These are phyloP conservation scores for Pezicula carpinea DNA, from an alignment of 2,329 filamentous ascomycete species.

Conservation along the genomic window DNA sequence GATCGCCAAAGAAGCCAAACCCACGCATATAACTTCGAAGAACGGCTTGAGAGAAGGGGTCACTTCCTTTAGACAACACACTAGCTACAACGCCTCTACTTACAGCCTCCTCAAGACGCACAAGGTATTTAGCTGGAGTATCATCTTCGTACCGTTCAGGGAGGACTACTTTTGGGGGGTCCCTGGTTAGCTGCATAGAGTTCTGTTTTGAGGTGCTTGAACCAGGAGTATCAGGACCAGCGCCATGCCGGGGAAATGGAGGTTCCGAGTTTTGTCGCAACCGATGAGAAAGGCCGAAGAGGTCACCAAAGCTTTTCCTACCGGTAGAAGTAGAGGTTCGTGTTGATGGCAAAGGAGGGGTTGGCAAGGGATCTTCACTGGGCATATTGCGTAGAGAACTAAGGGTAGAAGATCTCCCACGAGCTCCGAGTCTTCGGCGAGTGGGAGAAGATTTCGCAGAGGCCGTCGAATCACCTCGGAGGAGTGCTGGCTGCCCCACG, in stretches of 20 bases:
- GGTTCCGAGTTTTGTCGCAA: constrained; percentile 79
- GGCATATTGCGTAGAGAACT: constrained; percentile 74
- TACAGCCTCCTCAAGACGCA: constrained; percentile 74
- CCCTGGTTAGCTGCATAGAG: constrained; percentile 72
- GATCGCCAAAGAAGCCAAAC: constrained; percentile 93
- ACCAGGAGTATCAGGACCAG: constrained; percentile 66
- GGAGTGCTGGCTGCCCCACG: constrained; percentile 31
- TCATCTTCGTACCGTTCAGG: constrained; percentile 83
- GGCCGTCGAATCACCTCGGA: constrained; percentile 55
- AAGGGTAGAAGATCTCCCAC: constrained; percentile 84
- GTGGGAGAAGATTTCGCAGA: constrained; percentile 68
- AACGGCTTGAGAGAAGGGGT: constrained; percentile 77
- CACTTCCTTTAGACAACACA: constrained; percentile 78
- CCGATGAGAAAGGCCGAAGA: constrained; percentile 71
- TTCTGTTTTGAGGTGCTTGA: constrained; percentile 74
- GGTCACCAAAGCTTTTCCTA: constrained; percentile 86
- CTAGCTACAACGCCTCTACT: constrained; percentile 80
- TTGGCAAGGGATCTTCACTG: constrained; percentile 64
- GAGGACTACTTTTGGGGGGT: constrained; percentile 55
- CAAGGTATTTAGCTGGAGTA: constrained; percentile 83
- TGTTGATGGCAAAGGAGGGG: constrained; percentile 48
- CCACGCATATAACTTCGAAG: constrained; percentile 92
- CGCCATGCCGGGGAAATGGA: constrained; percentile 59
- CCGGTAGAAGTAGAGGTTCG: constrained; percentile 85
- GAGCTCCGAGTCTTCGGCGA: constrained; percentile 52